Percentiles rank a stretch among this genome's conserved stretches.
Conservation (phyloP, 495 filamentous ascomycete genomes). For the Clohesyomyces aquaticus region DNA sequence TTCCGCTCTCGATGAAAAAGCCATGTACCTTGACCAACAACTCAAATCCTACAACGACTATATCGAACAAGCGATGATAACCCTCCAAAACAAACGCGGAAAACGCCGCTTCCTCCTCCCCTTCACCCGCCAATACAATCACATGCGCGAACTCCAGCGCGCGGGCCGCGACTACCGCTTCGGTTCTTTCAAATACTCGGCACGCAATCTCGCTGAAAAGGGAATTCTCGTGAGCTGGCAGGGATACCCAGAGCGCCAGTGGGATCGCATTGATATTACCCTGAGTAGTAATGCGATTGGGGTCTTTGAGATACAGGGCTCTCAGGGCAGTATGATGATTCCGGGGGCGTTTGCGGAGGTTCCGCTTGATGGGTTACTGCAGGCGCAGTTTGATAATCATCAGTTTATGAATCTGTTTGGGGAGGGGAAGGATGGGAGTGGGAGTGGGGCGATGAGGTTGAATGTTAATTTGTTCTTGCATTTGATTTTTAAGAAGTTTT, state of each 20-base stretch:
- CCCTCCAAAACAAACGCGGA: conserved; percentile 95
- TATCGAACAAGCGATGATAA: conserved; percentile 97
- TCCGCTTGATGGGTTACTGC: conserved; percentile 88
- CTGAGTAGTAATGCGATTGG: conserved; percentile 94
- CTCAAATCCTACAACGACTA: conserved; percentile 98
- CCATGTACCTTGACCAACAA: conserved; percentile 88
- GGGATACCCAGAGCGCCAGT: conserved; percentile 82
- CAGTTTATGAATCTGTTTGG: conserved; percentile 96
- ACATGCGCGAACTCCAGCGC: conserved; percentile 91
- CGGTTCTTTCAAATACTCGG: conserved; percentile 94
- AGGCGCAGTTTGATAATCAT: conserved; percentile 94
- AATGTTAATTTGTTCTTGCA: conserved; percentile 97
- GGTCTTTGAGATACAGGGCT: conserved; percentile 90
- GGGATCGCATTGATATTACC: conserved; percentile 88
- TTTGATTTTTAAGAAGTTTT: conserved; percentile 97
- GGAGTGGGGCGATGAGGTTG: conserved; percentile 67
- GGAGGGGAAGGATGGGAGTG: conserved; percentile 46
- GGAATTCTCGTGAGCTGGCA: conserved; percentile 89
- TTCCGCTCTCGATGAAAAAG: conserved; percentile 84
- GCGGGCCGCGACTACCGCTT: conserved; percentile 93
- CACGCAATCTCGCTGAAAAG: conserved; percentile 84
- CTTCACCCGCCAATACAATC: conserved; percentile 98
- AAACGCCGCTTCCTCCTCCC: conserved; percentile 94
- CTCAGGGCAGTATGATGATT: conserved; percentile 90
- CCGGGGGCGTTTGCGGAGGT: conserved; percentile 90